These are phyloP conservation scores for Penicillium herquei DNA, from an alignment of 495 filamentous ascomycete genomes.

Conservation along the genomic window DNA sequence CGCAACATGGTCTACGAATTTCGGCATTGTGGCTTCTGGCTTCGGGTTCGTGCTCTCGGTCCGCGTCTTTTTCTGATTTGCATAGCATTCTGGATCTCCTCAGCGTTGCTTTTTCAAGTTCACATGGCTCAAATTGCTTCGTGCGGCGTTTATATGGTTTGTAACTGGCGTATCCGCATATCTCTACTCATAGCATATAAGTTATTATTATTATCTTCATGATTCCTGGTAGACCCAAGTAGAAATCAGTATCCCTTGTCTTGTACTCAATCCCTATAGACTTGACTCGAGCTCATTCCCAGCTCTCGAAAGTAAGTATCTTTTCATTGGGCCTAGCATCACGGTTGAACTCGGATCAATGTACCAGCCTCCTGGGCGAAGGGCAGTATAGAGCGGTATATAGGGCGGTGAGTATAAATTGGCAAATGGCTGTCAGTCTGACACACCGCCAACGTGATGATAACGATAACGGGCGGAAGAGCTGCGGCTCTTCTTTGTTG, in stretches of 20 bases:
- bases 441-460: neutral
- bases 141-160: slow-evolving; percentile 12
- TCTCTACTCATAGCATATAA: slow-evolving; percentile 18
- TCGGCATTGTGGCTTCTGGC: slow-evolving; percentile 30
- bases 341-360: too few species aligned
- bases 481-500: slow-evolving; percentile 4
- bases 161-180: slow-evolving; percentile 5
- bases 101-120: slow-evolving; percentile 1
- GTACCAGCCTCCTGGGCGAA: too few species aligned
- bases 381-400: too few species aligned
- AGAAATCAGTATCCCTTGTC: too few species aligned
- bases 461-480: neutral
- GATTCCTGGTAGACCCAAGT: too few species aligned
- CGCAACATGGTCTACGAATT: slow-evolving; percentile 35
- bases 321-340: too few species aligned
- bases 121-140: slow-evolving; percentile 16
- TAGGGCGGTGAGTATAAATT: too few species aligned
- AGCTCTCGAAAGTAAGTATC: too few species aligned
- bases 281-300: too few species aligned
- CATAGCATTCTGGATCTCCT: slow-evolving; percentile 30
- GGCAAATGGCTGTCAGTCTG: too few species aligned
- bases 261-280: too few species aligned
- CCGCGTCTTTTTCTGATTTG: slow-evolving; percentile 27
- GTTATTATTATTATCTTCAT: neutral
- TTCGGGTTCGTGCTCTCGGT: slow-evolving; percentile 33